phyloP scores from a whole-genome alignment of 2,329 filamentous ascomycete species.

The Scedosporium minutisporum region DNA sequence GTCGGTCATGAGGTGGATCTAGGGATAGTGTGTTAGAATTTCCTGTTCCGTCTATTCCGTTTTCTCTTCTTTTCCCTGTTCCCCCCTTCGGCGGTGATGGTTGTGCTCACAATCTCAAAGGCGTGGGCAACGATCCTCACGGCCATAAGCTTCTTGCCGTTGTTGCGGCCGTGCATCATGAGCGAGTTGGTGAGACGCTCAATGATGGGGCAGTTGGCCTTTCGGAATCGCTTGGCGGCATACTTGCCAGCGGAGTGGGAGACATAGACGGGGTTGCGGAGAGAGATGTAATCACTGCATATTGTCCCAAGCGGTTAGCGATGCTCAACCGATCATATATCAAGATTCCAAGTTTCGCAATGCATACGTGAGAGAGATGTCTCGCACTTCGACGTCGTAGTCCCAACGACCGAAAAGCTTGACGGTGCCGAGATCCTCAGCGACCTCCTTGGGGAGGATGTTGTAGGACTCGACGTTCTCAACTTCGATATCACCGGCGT shows the following conservation, averaged over 20 bases:
- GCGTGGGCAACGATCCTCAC: constrained; percentile 98
- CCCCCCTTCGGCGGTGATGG: not conserved
- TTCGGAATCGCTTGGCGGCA: constrained; percentile 99
- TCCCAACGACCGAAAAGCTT: constrained; percentile 97
- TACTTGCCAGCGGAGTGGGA: constrained; percentile 98
- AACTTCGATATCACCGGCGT: constrained; percentile 89
- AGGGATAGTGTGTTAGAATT: constrained; percentile 11
- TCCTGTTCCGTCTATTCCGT: constrained; percentile 3
- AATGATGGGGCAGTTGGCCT: constrained; percentile 99
- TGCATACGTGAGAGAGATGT: constrained; percentile 95
- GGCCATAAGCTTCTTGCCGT: constrained; percentile 99
- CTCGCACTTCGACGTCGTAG: constrained; percentile 99
- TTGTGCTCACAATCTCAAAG: constrained; percentile 90
- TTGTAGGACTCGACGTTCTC: constrained; percentile 65
- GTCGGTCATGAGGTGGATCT: constrained; percentile 99
- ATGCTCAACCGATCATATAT: not conserved
- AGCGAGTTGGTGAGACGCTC: constrained; percentile 99
- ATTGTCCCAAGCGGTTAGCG: constrained; percentile 20
- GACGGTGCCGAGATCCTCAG: constrained; percentile 78
- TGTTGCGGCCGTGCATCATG: constrained; percentile 99
- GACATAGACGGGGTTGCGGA: constrained; percentile 97
- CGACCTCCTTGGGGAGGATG: constrained; percentile 88
- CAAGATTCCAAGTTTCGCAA: not conserved
- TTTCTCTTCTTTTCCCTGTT: not conserved
- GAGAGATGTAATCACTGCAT: constrained; percentile 95